Conservation (phyloP, 2,329 filamentous ascomycete genomes). For the Cladosporium sphaerospermum region DNA sequence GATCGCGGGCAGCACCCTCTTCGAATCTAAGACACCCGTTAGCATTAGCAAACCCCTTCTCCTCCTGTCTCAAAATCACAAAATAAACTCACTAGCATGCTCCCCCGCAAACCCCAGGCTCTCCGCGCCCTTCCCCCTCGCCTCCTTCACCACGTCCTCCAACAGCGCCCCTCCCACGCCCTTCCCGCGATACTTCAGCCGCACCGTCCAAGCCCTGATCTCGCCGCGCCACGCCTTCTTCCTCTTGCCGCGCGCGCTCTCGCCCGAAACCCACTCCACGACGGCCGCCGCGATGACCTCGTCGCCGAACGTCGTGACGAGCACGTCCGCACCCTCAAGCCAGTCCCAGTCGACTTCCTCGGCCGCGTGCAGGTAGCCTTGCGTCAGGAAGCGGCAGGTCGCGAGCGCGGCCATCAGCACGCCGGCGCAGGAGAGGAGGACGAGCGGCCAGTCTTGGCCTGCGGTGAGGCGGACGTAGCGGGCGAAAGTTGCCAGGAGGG, state of each 20-base stretch:
- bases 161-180: conserved; percentile 69
- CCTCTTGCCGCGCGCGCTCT: conserved; percentile 33
- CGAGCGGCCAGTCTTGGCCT: conserved; percentile 46
- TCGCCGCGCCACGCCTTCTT: conserved; percentile 59
- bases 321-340: conserved; percentile 44
- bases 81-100: conserved; percentile 63
- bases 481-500: conserved; percentile 34
- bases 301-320: conserved; percentile 62
- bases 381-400: conserved; percentile 53
- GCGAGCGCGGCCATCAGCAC: conserved; percentile 59
- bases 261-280: conserved; percentile 54
- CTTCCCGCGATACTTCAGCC: conserved; percentile 59
- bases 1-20: conserved; percentile 53
- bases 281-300: conserved; percentile 67
- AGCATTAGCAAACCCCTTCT: neutral
- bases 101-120: conserved; percentile 67
- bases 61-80: neutral
- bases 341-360: conserved; percentile 58
- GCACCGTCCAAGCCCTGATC: conserved; percentile 78
- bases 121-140: conserved; percentile 62
- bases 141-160: conserved; percentile 63
- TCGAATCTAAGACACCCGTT: conserved; percentile 32
- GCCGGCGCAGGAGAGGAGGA: conserved; percentile 54
- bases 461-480: conserved; percentile 35
- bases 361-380: conserved; percentile 57